A percentile compares a stretch with the other conserved stretches of the same genome.
Evolutionary conservation across 2,329 filamentous ascomycete genomes (phyloP).

Genomic region (Zelopaecilomyces penicillatus): DNA sequence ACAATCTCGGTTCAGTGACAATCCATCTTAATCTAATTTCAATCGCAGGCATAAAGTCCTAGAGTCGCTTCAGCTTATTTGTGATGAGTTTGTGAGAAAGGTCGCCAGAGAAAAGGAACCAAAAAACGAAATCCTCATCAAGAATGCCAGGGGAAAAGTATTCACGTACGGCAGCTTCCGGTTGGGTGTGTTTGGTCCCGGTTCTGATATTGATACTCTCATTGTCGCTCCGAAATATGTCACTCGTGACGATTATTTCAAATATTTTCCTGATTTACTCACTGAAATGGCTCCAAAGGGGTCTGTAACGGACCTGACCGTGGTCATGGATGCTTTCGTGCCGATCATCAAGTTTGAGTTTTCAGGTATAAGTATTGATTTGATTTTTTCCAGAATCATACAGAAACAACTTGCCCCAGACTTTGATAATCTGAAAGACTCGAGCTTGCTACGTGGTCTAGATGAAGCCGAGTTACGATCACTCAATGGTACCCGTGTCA

Average conservation of each 20-base stretch:
- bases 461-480: slow-evolving; percentile 82
- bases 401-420: slow-evolving; percentile 61
- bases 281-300: slow-evolving; percentile 65
- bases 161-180: slow-evolving; percentile 96
- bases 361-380: slow-evolving; percentile 83
- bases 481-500: slow-evolving; percentile 89
- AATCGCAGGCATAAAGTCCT: slow-evolving; percentile 59
- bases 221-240: slow-evolving; percentile 89
- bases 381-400: slow-evolving; percentile 75
- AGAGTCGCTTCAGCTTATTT: slow-evolving; percentile 66
- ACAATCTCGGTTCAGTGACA: not conserved
- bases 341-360: slow-evolving; percentile 97
- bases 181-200: slow-evolving; percentile 86
- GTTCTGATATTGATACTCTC: slow-evolving; percentile 96
- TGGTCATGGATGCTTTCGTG: slow-evolving; percentile 84
- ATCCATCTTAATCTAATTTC: not conserved
- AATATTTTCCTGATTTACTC: slow-evolving; percentile 74
- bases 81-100: slow-evolving; percentile 76
- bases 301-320: slow-evolving; percentile 76
- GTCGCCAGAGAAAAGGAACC: slow-evolving; percentile 66
- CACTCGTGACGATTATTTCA: slow-evolving; percentile 82
- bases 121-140: slow-evolving; percentile 67
- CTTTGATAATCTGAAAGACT: slow-evolving; percentile 68
- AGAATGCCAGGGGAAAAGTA: slow-evolving; percentile 81
- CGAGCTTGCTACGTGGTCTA: slow-evolving; percentile 73